Conservation (phyloP, 352 stramenopile genomes). For the Globisporangium viniferum region DNA sequence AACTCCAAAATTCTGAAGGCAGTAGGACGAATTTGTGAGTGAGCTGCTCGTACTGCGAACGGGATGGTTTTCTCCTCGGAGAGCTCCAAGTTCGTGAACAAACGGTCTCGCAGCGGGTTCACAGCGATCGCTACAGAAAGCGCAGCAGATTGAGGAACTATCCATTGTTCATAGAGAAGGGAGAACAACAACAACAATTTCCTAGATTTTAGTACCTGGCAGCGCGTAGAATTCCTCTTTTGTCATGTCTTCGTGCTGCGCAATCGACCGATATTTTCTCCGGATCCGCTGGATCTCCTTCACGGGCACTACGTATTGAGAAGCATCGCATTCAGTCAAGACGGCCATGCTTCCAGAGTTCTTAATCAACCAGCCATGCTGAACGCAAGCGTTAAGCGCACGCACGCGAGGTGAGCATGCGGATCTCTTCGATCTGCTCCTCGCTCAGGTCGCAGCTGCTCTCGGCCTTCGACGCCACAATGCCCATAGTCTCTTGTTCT, state of each 20-base stretch:
- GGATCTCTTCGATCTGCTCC: constrained; percentile 56
- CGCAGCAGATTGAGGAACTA: too few species aligned
- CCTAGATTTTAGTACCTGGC: constrained; percentile 11
- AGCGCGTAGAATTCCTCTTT: constrained; percentile 54
- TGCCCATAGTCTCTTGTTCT: constrained; percentile 6
- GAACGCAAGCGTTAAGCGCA: background rate
- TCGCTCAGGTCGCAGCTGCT: constrained; percentile 40
- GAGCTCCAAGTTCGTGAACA: constrained; percentile 48
- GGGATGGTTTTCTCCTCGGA: constrained; percentile 25
- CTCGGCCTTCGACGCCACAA: constrained; percentile 8
- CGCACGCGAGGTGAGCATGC: constrained; percentile 57
- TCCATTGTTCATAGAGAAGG: background rate
- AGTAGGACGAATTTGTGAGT: background rate
- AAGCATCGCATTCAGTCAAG: too few species aligned
- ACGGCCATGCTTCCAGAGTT: too few species aligned
- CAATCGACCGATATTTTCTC: constrained; percentile 32
- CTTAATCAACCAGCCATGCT: background rate
- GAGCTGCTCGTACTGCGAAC: constrained; percentile 27
- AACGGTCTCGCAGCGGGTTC: constrained; percentile 42
- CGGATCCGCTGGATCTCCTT: constrained; percentile 58
- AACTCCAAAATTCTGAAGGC: background rate
- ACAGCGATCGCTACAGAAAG: constrained; percentile 25
- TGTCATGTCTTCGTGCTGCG: constrained; percentile 44
- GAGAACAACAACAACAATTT: background rate
- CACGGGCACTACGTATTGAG: constrained; percentile 28